Evolutionary conservation across 2,329 filamentous ascomycete genomes (phyloP), one percentile per base, ranked within the genome.

Genomic region (Ceratocystis smalleyi): DNA sequence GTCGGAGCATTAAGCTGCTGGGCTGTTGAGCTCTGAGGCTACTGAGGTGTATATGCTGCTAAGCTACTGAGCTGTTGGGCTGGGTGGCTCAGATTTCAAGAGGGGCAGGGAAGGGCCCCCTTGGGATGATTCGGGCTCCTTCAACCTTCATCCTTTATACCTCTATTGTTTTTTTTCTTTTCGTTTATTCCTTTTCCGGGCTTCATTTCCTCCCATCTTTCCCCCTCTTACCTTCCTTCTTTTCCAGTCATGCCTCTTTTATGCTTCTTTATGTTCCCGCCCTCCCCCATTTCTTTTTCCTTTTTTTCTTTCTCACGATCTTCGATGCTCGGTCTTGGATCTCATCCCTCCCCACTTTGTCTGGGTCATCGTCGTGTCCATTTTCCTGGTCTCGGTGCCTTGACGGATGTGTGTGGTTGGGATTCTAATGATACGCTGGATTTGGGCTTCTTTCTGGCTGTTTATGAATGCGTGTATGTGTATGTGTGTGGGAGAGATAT

Each of bases 1-100:
- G 8, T 73, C 75, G 12, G 62, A 64, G 30, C 65, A 62, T 27
- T 66, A 60, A 63, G 22, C 19, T 24, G 40, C 17, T 30, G 45
- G 15, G 45, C 24, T 22, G 30, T 32, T 47, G n/a, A 32, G 12
- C 6, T n/a, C 2, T 24, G 47, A 51, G n/a, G n/a, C 22, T 8
- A 12, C 4, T 40, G 12, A 15, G 35, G 35, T 40, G 35, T 40
- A 35, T 15, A 40, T 12, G 35, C 35, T 40, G 35, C 10, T 40
- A 35, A 35, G 32, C 32, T 35, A 40, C 10, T 40, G 35, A 15
- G 35, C 8, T 40, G 35, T 40, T 40, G 5, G 35, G 35, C 35
- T 40, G 35, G 10, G 35, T 40, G 35, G 12, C 35, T 40, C 3
- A 40, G 35, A 15, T 40, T 40, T 40, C 4, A 40, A 40, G 35